Conservation (phyloP, 345 rosid genomes). For the Populus ilicifolia region DNA sequence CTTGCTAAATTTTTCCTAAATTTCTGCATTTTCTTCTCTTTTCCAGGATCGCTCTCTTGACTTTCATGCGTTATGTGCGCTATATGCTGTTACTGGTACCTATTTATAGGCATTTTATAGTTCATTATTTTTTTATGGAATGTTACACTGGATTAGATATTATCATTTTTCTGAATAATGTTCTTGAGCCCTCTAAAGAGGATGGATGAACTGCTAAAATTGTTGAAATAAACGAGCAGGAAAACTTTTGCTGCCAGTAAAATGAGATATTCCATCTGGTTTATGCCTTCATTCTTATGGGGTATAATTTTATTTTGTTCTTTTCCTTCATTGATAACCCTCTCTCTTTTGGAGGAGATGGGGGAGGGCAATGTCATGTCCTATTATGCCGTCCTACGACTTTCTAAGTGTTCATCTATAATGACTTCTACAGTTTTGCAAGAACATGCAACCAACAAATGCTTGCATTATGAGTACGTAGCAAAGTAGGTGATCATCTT, state of each 20-base stretch:
- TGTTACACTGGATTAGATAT: constrained; percentile 4
- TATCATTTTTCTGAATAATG: neutral
- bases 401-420: no score
- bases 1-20: neutral
- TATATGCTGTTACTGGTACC: constrained; percentile 58
- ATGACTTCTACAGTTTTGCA: no score
- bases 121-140: neutral
- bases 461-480: neutral
- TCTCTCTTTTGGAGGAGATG: neutral
- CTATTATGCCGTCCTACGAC: no score
- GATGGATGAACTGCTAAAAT: neutral
- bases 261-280: neutral
- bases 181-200: neutral
- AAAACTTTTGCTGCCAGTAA: neutral
- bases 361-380: neutral
- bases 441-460: no score
- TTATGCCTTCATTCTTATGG: neutral
- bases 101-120: neutral
- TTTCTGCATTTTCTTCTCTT: constrained; percentile 8
- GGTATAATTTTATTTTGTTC: neutral
- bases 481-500: neutral
- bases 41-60: constrained; percentile 58
- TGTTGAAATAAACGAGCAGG: neutral
- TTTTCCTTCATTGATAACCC: neutral
- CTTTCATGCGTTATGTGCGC: constrained; percentile 53